A percentile compares a stretch with the other conserved stretches of the same genome.
These are phyloP conservation scores for Sherardia arvensis DNA, from an alignment of 257 asterid genomes.

Conservation along the genomic window DNA sequence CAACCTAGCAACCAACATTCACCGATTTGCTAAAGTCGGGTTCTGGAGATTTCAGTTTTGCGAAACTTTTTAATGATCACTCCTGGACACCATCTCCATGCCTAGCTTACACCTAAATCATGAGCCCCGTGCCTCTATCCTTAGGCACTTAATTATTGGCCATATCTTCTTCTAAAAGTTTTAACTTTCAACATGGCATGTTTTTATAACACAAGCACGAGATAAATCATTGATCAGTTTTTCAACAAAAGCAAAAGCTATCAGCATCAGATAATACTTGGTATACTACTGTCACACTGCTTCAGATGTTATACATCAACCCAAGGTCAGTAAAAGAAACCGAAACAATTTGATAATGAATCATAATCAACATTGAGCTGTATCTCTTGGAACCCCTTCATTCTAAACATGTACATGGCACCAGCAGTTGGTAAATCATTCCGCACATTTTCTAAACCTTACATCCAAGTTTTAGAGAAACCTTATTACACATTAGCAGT, in stretches of 20 bases:
- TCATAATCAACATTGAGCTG: not conserved
- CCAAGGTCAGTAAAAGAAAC: not conserved
- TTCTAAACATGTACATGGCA: too few species aligned
- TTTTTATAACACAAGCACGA: too few species aligned
- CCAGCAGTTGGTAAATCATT: not conserved
- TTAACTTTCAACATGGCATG: not conserved
- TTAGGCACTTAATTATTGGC: not conserved
- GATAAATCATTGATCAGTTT: not conserved
- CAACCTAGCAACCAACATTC: not conserved
- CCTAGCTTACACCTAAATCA: not conserved
- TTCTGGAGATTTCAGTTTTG: not conserved
- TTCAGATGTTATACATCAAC: not conserved
- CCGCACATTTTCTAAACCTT: not conserved
- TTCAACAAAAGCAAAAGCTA: not conserved
- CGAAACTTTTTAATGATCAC: not conserved
- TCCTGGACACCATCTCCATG: not conserved
- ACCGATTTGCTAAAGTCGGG: not conserved
- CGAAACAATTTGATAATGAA: not conserved
- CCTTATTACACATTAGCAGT: not conserved
- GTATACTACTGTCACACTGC: not conserved
- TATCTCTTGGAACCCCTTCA: too few species aligned
- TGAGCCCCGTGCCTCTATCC: not conserved
- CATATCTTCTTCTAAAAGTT: not conserved
- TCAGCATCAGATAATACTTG: not conserved
- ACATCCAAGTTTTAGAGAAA: too few species aligned